Base-by-base conservation (phyloP, 1,139 yeast species). In the Eremothecium sinecaudum region DNA sequence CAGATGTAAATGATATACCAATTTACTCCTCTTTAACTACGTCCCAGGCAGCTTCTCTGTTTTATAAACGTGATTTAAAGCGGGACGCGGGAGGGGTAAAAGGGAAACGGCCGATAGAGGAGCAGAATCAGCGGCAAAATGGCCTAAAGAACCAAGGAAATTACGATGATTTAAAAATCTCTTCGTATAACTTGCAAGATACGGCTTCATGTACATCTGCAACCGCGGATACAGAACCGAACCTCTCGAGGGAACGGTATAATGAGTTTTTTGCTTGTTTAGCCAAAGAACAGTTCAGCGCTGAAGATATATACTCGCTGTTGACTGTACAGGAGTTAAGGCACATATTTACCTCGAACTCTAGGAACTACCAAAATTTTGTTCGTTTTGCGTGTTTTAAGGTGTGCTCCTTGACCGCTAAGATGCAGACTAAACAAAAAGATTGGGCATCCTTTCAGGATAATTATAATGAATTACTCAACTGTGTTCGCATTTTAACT, bases 401-500 rank as follows among this genome's bases (percentile, higher is more conserved):
- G 43, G 50, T 62, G 14, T 32, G 43, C 20, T 20, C 39, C 8
- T 32, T 48, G 10, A 35, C 46, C 17, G 33, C 31, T 7, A 24
- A 20, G 24, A 26, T 36, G 21, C 37, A 36, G 24, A 13, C 18
- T 7, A 28, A 31, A 18, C 29, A 31, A 10, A 21, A 14, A 4
- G 24, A 2, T 12, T 31, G 16, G 27, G 30, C 13, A 15, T 23
- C 14, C 11, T 34, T 24, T 16, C 26, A 31, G 12, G 12, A 12
- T 9, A 30, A 32, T 9, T 24, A 32, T 9, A 24, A 25, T 8
- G 30, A 38, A 11, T 40, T 72, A 11, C 58, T 81, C 28, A 79
- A 77, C 43, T 76, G 86, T 46, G 51, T 79, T 10, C 67, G 95
- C 22, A 57, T 80, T 6, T 56, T 87, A 30, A 74, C 86, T 1